A percentile compares a stretch with the other conserved stretches of the same genome.
Evolutionary conservation across 306 rosid species (phyloP).

Genomic region (Glycine soja): DNA sequence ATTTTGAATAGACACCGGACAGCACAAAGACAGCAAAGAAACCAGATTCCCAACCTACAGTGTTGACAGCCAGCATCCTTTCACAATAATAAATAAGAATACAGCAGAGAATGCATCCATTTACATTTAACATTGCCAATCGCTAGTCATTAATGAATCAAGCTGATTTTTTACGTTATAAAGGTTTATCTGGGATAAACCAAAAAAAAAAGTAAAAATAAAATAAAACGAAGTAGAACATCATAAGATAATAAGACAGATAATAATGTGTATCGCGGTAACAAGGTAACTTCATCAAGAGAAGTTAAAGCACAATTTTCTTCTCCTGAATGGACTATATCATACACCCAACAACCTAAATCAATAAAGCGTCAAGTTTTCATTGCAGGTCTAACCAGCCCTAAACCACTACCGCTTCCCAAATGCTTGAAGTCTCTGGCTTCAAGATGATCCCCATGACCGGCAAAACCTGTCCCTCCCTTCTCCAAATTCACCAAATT

Average conservation of each 20-base stretch:
- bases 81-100: not conserved
- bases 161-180: conserved; percentile 8
- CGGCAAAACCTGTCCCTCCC: conserved; percentile 95
- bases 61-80: not conserved
- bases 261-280: not conserved
- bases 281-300: conserved; percentile 28
- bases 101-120: not conserved
- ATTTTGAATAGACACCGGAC: too few relatives aligned
- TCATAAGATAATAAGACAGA: not conserved
- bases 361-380: conserved; percentile 62
- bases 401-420: conserved; percentile 97
- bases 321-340: not conserved
- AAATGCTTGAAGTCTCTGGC: conserved; percentile 94
- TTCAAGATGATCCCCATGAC: conserved; percentile 88
- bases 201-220: not conserved
- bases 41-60: not conserved
- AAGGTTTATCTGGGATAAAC: not conserved
- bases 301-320: conserved; percentile 20
- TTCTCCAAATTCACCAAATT: conserved; percentile 77
- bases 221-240: not conserved
- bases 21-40: too few relatives aligned
- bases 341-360: not conserved
- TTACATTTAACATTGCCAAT: conserved; percentile 13
- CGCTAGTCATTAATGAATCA: not conserved
- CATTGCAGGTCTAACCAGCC: conserved; percentile 87